Base-by-base conservation (phyloP, 352 stramenopile species). In the Thraustochytrium sp. region DNA sequence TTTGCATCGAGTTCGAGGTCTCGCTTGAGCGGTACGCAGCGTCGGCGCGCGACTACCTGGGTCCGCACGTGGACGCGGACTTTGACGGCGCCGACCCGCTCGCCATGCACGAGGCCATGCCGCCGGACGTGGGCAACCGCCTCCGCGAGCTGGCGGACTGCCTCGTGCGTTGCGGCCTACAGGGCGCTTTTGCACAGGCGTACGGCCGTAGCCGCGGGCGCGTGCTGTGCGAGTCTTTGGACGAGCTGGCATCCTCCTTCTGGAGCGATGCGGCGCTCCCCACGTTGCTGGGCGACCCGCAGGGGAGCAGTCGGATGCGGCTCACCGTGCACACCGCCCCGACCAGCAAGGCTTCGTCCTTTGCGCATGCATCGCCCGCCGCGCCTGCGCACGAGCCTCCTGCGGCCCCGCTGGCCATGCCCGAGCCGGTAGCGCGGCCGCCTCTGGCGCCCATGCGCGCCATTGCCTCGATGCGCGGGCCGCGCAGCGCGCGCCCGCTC, bases 1-100 rank as follows among this genome's bases (percentile, higher is more conserved):
- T 80, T 18, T 68, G 46, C 42, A 72, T 65, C n/a, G 68, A 80
- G 38, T 63, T 80, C 2, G 68, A 80, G 49, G 36, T 64, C 23
- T 46, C 40, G 5, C 53, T 80, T 23, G 68, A 80, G 49, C 31
- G 46, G 18, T 26, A 80, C 31, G 68, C 44, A 3, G 42, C 68
- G 5, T 55, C 48, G 9, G 13, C 37, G 23, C n/a, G 40, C 3
- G 68, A 80, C 18, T 80, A 80, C 51, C 29, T 42, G 31, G 48
- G 40, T 16, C 31, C 68, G 29, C 68, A 72, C 23, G 8, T 64
- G 13, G 44, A 80, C 29, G 37, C n/a, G 13, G 36, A 65, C 31
- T 46, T 72, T 11, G 31, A 80, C 11, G 40, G 34, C 37, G 38
- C 51, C 11, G 62, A 51, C 29, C 36, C 62, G 18, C 44, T 80